Base-by-base conservation (phyloP, 2,329 filamentous ascomycete species). In the Talaromyces rugulosus region DNA sequence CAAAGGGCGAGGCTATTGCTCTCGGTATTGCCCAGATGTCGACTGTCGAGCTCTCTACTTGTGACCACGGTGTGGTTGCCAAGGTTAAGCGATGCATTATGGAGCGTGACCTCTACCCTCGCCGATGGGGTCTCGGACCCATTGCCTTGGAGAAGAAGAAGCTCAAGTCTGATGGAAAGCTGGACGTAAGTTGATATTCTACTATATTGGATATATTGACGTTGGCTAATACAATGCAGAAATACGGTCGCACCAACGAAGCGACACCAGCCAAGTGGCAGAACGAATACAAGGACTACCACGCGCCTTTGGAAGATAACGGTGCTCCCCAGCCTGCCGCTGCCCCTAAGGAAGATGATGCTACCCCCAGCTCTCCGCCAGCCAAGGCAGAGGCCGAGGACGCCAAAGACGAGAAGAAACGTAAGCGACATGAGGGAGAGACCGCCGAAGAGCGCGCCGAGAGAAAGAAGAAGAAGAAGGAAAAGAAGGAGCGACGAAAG, bases 51-150 rank as follows among this genome's bases (percentile, higher is more conserved):
- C 91, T 99, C 79, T 92, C 92, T 33, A 94, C 92, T 36, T 98
- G 95, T 79, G 93, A 98, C 75, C 95, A 99, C 79, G 95, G 95
- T 71, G 92, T 97, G 63, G 94, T 98, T 63, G 95, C 95, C 70
- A 98, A 97, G 85, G 92, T 99, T 76, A 99, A 99, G 89, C 89
- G 95, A 72, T 96, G 93, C 80, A 99, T 99, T 79, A 99, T 99
- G 95, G 95, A 99, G 85, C 91, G 95, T 71, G 95, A 98, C 76
- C 85, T 98, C 63, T 99, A 99, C 85, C 95, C 95, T 66, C 87
- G 92, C 77, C 85, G 94, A 83, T 99, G 95, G 95, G 95, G 95
- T 68, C 87, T 98, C 74, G 95, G 95, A 65, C 94, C 95, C 59
- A 89, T 94, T 64, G 95, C 95, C 56, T 81, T 89, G 56, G 92